Base-by-base conservation (phyloP, 441 rosid species). In the Flueggea neowawraea region DNA sequence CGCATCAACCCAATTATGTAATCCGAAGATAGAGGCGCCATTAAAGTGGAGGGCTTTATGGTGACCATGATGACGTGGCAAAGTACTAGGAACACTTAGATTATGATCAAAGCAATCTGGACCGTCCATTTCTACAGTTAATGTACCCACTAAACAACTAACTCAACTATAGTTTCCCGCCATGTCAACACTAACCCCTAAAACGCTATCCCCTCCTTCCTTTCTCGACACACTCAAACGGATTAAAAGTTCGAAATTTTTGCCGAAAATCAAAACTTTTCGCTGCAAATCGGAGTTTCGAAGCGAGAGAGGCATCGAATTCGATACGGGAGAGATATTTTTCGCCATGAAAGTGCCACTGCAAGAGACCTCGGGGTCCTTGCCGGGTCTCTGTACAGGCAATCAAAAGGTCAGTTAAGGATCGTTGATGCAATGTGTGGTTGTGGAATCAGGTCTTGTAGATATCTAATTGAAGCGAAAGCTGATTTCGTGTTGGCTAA, bases 361-460 rank as follows among this genome's bases (percentile, higher is more conserved):
- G 96, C 95, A 11, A 88, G 97, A 12, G 97, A 91, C 93, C 85
- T 89, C 12, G 97, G 85, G 4, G 79, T 87, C 6, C 85, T 94
- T 60, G 82, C 95, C 0, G 98, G 86, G 2, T 48, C 82, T 0
- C 82, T 94, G 7, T 76, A 94, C 81, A 86, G 73, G 78, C 75
- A 67, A 65, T 75, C 83, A 12, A 74, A 67, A 1, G 82, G 77
- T 32, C 69, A 59, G 13, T 67, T 94, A 48, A 86, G 96, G 14
- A 81, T 91, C 0, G 73, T 94, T 41, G 97, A 94, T 44, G 91
- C 96, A 10, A 83, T 94, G 96, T 94, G 97, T 59, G 97, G 99
- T n/a, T 90, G 96, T 32, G 99, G 97, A 36, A 75, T 90, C 66
- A 86, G 96, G 17, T 88, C 97, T 11, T 82, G 84, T 54, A 82